Evolutionary conservation across 345 rosid genomes (phyloP).

Genomic region (Eucalyptus virginea): DNA sequence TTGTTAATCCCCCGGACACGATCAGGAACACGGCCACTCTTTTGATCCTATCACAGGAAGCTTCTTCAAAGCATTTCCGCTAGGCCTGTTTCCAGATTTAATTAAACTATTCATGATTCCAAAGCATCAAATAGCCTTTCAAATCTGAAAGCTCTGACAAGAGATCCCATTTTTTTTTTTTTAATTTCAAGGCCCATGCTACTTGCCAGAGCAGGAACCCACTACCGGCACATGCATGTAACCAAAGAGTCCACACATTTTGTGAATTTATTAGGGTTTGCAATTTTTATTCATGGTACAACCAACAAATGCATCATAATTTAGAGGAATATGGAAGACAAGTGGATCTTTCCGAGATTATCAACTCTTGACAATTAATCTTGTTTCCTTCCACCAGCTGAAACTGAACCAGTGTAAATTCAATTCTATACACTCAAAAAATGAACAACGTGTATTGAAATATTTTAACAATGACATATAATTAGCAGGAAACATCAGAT

Average conservation of each 20-base stretch:
- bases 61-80: not conserved
- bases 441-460: not conserved
- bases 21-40: not conserved
- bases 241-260: not conserved
- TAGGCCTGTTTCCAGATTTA: not conserved
- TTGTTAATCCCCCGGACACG: not conserved
- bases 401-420: not conserved
- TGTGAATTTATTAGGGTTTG: not conserved
- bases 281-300: not conserved
- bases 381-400: not conserved
- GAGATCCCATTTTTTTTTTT: not conserved
- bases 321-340: not conserved
- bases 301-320: not conserved
- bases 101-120: not conserved
- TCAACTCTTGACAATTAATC: not conserved
- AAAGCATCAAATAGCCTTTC: not conserved
- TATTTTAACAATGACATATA: not conserved
- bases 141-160: not conserved
- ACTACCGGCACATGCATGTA: not conserved
- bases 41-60: not conserved
- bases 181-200: not conserved
- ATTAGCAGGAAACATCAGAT: not conserved
- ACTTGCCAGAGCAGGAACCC: constrained; percentile 4
- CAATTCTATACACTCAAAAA: not conserved
- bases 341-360: not conserved